Percentiles rank a stretch among this genome's conserved stretches.
Conservation (phyloP, 495 filamentous ascomycete species). For the Trichocladium uniseriatum region DNA sequence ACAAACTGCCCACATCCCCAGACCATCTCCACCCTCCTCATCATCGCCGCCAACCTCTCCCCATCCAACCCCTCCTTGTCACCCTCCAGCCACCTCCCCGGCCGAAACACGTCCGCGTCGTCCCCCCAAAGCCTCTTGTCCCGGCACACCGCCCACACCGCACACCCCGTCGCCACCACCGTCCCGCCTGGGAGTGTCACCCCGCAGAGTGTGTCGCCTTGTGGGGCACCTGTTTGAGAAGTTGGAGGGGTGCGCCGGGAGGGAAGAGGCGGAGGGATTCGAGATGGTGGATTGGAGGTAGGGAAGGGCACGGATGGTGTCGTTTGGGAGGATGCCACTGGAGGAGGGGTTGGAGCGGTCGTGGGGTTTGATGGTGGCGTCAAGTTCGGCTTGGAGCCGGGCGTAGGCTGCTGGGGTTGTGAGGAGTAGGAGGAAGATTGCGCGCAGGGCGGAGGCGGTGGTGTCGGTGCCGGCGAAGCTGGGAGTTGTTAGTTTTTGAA, state of each 20-base stretch:
- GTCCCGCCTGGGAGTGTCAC: background rate
- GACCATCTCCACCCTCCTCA: too few relatives aligned
- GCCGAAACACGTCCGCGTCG: slow-evolving; percentile 34
- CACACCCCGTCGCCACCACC: slow-evolving; percentile 47
- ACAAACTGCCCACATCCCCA: too few relatives aligned
- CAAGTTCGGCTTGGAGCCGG: slow-evolving; percentile 50
- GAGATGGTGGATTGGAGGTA: too few relatives aligned
- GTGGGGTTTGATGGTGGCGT: slow-evolving; percentile 32
- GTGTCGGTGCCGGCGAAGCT: slow-evolving; percentile 60
- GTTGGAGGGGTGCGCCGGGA: too few relatives aligned
- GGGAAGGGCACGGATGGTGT: too few relatives aligned
- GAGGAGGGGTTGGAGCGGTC: too few relatives aligned
- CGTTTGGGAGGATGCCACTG: too few relatives aligned
- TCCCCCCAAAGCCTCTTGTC: slow-evolving; percentile 40
- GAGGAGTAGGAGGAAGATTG: slow-evolving; percentile 45
- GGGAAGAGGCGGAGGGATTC: too few relatives aligned
- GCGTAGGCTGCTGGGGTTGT: slow-evolving; percentile 37
- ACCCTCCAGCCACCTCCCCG: slow-evolving; percentile 49
- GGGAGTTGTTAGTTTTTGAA: too few relatives aligned
- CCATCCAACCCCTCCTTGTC: too few relatives aligned
- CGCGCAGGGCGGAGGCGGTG: slow-evolving; percentile 47
- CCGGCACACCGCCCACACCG: slow-evolving; percentile 44
- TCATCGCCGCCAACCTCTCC: too few relatives aligned
- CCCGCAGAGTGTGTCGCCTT: slow-evolving; percentile 39
- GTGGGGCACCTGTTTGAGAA: too few relatives aligned